phyloP scores from a whole-genome alignment of 1,284 basidiomycete genomes.

The Rugosomyces carneus region DNA sequence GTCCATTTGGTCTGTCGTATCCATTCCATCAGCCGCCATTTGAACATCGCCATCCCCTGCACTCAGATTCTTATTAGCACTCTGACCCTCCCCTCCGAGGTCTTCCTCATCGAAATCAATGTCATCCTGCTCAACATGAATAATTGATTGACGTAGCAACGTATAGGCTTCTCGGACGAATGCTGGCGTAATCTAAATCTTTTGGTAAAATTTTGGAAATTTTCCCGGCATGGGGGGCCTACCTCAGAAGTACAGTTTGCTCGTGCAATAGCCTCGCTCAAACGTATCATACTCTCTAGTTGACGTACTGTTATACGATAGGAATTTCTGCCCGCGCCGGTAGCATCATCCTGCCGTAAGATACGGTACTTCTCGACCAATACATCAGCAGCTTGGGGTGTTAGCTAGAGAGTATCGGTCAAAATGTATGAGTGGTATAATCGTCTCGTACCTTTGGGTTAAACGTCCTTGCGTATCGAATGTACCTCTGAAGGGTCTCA shows the following conservation, averaged over 20 bases:
- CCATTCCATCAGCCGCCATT: conserved; percentile 55
- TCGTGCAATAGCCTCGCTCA: conserved; percentile 95
- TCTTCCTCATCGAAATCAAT: conserved; percentile 97
- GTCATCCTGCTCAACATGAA: conserved; percentile 99
- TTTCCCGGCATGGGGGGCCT: background rate
- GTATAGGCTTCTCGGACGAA: conserved; percentile 96
- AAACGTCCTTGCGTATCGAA: conserved; percentile 94
- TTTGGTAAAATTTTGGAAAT: background rate
- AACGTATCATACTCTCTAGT: conserved; percentile 94
- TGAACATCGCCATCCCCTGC: conserved; percentile 55
- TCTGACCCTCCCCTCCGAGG: conserved; percentile 47
- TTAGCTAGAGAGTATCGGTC: conserved; percentile 52
- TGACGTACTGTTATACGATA: conserved; percentile 97
- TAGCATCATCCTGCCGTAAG: conserved; percentile 88
- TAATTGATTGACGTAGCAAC: conserved; percentile 93
- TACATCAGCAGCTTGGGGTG: conserved; percentile 87
- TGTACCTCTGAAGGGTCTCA: conserved; percentile 94
- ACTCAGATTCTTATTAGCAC: conserved; percentile 30
- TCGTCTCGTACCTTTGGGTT: conserved; percentile 74
- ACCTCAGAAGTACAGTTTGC: conserved; percentile 93
- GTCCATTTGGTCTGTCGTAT: conserved; percentile 54
- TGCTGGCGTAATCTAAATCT: conserved; percentile 72
- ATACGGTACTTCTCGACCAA: conserved; percentile 95
- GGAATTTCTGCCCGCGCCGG: conserved; percentile 83
- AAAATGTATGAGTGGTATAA: background rate